Base-by-base conservation (phyloP, 805 yeast species). In the Saccharomycopsis microspora region DNA sequence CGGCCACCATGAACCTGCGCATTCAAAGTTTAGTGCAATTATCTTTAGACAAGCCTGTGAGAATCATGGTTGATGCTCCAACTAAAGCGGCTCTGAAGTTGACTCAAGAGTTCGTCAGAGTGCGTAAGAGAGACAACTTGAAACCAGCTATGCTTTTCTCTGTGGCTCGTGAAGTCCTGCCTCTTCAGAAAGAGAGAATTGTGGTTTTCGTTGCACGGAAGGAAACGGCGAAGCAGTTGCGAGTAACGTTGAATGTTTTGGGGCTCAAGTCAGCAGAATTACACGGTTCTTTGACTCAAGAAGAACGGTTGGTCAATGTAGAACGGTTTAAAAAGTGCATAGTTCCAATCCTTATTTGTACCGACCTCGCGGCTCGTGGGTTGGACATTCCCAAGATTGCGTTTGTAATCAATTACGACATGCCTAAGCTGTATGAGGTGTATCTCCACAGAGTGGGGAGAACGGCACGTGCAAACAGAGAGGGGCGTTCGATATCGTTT, bases 351-450 rank as follows among this genome's bases (percentile, higher is more conserved):
- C 71, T 93, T 50, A 73, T 93, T 39, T 93, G 97, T 80, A 93
- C 99, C 0, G 99, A 93, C 74, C 75, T 93, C 64, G 98, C 98
- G 2, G 90, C 98, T 32, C 85, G 99, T 78, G 99, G 99, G 74
- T 75, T 93, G 62, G 99, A 93, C 83, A 93, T 93, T 60, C 97
- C 97, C 53, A 90, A 90, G 66, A 89, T 93, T 62, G 97, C 89
- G 63, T 80, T 83, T 51, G 99, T 93, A 42, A 76, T 93, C 60
- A 93, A 93, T 66, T 93, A 74, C 64, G 98, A 93, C 61, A 86
- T 93, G 94, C 98, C 98, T 44, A 85, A 86, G 63, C 72, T 85
- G 32, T 82, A 85, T 59, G 98, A 93, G 55, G 76, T 90, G 37
- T 93, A 93, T 64, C 71, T 93, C 58, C 98, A 93, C 68, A 84